These are phyloP conservation scores for Penicillium sp. DNA, from an alignment of 2,329 filamentous ascomycete species.

Conservation along the genomic window DNA sequence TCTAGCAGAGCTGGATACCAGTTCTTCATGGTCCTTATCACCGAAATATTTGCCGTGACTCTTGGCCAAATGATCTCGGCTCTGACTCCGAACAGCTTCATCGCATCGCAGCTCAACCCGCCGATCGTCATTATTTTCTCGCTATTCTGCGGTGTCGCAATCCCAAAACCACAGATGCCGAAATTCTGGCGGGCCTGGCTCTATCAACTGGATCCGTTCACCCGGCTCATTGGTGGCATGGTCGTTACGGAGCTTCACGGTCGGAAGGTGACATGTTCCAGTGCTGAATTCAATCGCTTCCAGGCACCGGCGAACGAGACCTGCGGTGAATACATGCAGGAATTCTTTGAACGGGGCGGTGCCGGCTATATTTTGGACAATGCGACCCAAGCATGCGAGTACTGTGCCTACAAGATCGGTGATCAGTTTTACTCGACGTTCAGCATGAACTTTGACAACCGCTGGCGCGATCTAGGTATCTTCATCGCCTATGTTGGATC, in stretches of 20 bases:
- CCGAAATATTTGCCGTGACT: conserved; percentile 79
- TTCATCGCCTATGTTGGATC: conserved; percentile 71
- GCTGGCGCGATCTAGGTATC: conserved; percentile 84
- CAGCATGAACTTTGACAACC: conserved; percentile 62
- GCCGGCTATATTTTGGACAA: conserved; percentile 70
- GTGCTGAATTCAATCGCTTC: conserved; percentile 66
- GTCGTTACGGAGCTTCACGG: conserved; percentile 73
- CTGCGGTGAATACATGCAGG: conserved; percentile 72
- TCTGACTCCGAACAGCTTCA: conserved; percentile 73
- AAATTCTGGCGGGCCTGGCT: conserved; percentile 77
- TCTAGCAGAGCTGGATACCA: conserved; percentile 74
- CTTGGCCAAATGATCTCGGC: conserved; percentile 74
- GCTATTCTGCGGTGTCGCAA: conserved; percentile 84
- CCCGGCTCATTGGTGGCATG: conserved; percentile 75
- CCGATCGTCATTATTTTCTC: conserved; percentile 79
- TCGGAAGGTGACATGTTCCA: conserved; percentile 59
- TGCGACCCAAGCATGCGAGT: conserved; percentile 66
- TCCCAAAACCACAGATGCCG: conserved; percentile 74
- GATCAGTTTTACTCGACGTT: conserved; percentile 75
- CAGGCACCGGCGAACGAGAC: conserved; percentile 62
- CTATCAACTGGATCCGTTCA: conserved; percentile 81
- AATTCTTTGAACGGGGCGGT: conserved; percentile 68
- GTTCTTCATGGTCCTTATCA: conserved; percentile 80
- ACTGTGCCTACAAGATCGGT: conserved; percentile 77
- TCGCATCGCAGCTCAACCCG: conserved; percentile 76